Conservation (phyloP, 306 rosid species). For the Hippophae gyantsensis region DNA sequence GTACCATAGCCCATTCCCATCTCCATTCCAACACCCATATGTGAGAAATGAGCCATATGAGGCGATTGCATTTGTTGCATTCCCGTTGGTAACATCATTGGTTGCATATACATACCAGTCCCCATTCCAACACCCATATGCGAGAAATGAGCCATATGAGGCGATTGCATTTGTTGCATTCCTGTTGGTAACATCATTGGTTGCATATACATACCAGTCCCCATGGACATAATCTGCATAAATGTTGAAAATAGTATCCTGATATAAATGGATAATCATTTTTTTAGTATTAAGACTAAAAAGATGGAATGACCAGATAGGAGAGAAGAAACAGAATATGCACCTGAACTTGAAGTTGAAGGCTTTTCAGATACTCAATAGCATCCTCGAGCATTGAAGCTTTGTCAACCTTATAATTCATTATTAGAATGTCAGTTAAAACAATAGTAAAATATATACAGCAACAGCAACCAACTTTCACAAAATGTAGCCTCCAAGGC, state of each 20-base stretch:
- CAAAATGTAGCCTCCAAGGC: conserved; percentile 3
- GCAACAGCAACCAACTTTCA: conserved; percentile 5
- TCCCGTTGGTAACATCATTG: conserved; percentile 65
- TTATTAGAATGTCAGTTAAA: conserved; percentile 22
- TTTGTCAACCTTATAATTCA: conserved; percentile 54
- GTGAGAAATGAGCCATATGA: conserved; percentile 47
- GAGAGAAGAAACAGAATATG: conserved; percentile 7
- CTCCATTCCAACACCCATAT: conserved; percentile 49
- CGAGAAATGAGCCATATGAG: conserved; percentile 49
- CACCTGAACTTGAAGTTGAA: conserved; percentile 85
- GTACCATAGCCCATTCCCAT: conserved; percentile 65
- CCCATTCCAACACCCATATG: conserved; percentile 63
- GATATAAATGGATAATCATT: conserved; percentile 5
- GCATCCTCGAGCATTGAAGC: conserved; percentile 96
- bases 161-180: conserved; percentile 68
- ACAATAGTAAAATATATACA: conserved; percentile 3
- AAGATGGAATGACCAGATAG: conserved; percentile 2
- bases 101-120: conserved; percentile 65
- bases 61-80: conserved; percentile 71
- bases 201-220: conserved; percentile 67
- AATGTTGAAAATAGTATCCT: conserved; percentile 20
- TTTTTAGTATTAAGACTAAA: conserved; percentile 4
- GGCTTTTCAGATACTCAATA: conserved; percentile 76
- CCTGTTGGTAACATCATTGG: conserved; percentile 67
- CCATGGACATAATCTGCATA: conserved; percentile 85